Evolutionary conservation across 768 basidiomycete species (phyloP), one percentile per base, ranked within the genome.

Genomic region (Xerocomus spinulosus): DNA sequence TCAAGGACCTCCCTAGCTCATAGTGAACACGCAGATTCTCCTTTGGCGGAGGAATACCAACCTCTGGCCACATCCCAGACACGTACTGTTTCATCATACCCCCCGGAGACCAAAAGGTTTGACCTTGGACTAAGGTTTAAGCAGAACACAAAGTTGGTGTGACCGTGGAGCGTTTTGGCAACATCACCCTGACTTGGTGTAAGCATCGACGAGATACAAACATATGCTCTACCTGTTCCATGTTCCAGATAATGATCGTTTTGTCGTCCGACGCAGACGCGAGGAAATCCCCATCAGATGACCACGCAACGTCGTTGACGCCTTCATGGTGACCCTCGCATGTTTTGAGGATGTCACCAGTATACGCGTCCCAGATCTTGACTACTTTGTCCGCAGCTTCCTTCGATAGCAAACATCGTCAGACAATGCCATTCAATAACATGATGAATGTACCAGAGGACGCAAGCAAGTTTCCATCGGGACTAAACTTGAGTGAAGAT

Each of bases 31-130:
- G 35, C 40, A 33, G 18, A 46, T 36, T 41, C 26, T 24, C 17
- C 29, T 24, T 43, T 5, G 30, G 39, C 25, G 26, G 18, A 33
- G 13, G 24, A 37, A 33, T 35, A 44, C 53, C 15, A 52, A 92
- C 92, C 92, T 78, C 85, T 75, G 21, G 88, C 83, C 23, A 95
- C 84, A 64, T 99, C 94, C 95, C 95, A 98, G n/a, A 98, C 78
- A 40, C 91, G 80, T 15, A 98, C 89, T 14, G 88, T 92, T 72
- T 99, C 96, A 58, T 99, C 96, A 60, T 88, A 94, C 1, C 89
- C 88, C 25, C 96, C 96, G 18, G 91, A 94, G 14, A 89, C 96
- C 44, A 98, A 73, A 28, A 99, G 71, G 64, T 92, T 94, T 0
- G 89, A 88, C 61, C 83, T 79, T 1, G 92, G 93, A 57, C 89